Conservation (phyloP, 2,329 filamentous ascomycete genomes). For the Rutstroemia sp. region DNA sequence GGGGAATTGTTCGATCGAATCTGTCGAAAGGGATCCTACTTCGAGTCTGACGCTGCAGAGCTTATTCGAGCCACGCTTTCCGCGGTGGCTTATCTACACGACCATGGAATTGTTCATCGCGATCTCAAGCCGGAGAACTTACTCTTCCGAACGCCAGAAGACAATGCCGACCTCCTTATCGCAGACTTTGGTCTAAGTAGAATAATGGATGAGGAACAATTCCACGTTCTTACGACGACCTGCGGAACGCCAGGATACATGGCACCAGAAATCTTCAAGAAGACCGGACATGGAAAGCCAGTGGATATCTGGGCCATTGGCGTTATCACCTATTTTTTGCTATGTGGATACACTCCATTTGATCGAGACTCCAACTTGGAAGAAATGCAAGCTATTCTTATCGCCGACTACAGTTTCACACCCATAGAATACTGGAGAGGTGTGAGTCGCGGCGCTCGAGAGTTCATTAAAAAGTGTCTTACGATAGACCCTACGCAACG, state of each 20-base stretch:
- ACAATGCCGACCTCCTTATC: slow-evolving; percentile 94
- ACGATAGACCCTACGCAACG: slow-evolving; percentile 82
- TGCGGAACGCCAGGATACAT: slow-evolving; percentile 98
- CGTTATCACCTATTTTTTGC: slow-evolving; percentile 96
- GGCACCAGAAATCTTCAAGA: slow-evolving; percentile 99
- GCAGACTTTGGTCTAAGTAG: slow-evolving; percentile 92
- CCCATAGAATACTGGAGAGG: slow-evolving; percentile 95
- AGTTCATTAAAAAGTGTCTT: slow-evolving; percentile 87
- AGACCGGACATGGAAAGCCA: slow-evolving; percentile 94
- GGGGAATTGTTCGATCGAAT: slow-evolving; percentile 98
- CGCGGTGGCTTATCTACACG: slow-evolving; percentile 96
- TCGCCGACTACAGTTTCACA: slow-evolving; percentile 92
- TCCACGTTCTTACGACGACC: slow-evolving; percentile 94
- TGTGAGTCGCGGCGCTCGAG: slow-evolving; percentile 76
- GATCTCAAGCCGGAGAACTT: slow-evolving; percentile 97
- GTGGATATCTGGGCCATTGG: slow-evolving; percentile 98
- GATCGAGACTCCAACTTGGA: slow-evolving; percentile 96
- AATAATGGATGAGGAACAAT: slow-evolving; percentile 99
- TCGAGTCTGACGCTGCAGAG: slow-evolving; percentile 92
- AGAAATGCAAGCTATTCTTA: slow-evolving; percentile 98
- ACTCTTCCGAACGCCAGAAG: slow-evolving; percentile 92
- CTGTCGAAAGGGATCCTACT: slow-evolving; percentile 97
- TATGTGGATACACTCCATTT: slow-evolving; percentile 97
- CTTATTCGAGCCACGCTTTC: slow-evolving; percentile 91
- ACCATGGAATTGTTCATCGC: slow-evolving; percentile 96